Evolutionary conservation across 257 asterid species (phyloP), one percentile per base, ranked within the genome.

Genomic region (Striga asiatica): DNA sequence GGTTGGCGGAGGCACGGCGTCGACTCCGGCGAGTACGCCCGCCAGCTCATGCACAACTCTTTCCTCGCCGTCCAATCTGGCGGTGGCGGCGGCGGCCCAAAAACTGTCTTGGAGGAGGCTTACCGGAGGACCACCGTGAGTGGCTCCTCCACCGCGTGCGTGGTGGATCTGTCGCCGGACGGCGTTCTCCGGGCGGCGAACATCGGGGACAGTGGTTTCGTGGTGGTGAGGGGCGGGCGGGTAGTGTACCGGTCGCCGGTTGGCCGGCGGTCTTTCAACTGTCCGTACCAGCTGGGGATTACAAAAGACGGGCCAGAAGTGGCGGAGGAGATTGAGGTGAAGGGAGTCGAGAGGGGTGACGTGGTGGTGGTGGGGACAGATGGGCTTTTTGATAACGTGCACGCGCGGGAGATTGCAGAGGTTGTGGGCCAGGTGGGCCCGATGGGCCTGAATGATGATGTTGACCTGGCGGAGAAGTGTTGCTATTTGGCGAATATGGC

Each of bases 101-200:
- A 43, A 10, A 29, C 14, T 14, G 42, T 64, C 0, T 29, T 64
- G 1, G 0, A 34, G 13, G 12, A 7, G 12, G 62, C 69, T 2
- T 64, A 20, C 42, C 3, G 0, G 5, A 32, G 7, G 8, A 64
- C 62, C 39, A 17, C 14, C 18, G 11, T 11, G 31, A 22, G 22
- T 0, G 62, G 56, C 16, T 31, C 62, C 31, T 54, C 62, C 62
- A 64, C 69, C 62, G 69, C 69, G 11, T 54, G 56, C 62, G 22
- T 64, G 50, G 9, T 64, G 8, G 0, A 17, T 3, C 50, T 64
- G 14, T 16, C 35, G 23, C 23, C 50, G 0, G 20, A 45, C 42
- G 4, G 16, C 20, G 6, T 25, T 3, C 39, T 63, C 27, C 41
- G 50, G 21, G 67, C 66, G 3, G 66, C 51, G 5, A 61, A 49